These are phyloP conservation scores for Triticum dicoccoides DNA, from an alignment of 176 grass and related monocot genomes.

Conservation along the genomic window DNA sequence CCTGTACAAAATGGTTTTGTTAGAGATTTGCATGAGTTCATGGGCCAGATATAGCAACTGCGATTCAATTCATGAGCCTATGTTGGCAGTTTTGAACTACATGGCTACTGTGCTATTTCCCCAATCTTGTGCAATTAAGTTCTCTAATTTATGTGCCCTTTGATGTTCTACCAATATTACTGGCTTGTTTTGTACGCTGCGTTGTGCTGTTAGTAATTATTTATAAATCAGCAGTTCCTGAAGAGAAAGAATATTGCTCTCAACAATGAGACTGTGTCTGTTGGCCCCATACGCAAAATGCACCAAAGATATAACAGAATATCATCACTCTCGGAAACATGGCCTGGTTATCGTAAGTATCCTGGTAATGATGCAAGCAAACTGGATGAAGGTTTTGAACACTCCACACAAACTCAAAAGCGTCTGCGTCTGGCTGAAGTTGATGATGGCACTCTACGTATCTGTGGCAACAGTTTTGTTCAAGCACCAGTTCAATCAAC, in stretches of 20 bases:
- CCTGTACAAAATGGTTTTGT: neutral
- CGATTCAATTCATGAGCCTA: neutral
- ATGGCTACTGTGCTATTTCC: neutral
- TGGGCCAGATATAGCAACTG: neutral
- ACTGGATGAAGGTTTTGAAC: constrained; percentile 27
- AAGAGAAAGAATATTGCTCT: constrained; percentile 48
- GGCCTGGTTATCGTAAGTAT: constrained; percentile 4
- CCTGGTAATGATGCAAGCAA: constrained; percentile 14
- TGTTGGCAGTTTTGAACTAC: constrained; percentile 3
- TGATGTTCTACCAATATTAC: neutral
- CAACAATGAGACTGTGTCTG: constrained; percentile 32
- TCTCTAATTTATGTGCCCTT: neutral
- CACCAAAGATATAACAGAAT: constrained; percentile 32
- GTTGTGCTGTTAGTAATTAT: constrained; percentile 4
- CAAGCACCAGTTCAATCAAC: constrained; percentile 41
- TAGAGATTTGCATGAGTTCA: neutral
- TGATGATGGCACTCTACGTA: neutral
- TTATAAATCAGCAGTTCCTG: constrained; percentile 25
- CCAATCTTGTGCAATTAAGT: neutral
- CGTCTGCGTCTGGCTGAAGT: constrained; percentile 26
- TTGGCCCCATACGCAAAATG: constrained; percentile 33
- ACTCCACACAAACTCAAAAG: constrained; percentile 28
- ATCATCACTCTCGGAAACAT: constrained; percentile 36
- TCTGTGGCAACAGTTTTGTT: constrained; percentile 10
- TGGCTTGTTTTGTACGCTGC: constrained; percentile 4